Evolutionary conservation across 352 stramenopile species (phyloP), one percentile per base, ranked within the genome.

Genomic region (Globisporangium camurandrum): DNA sequence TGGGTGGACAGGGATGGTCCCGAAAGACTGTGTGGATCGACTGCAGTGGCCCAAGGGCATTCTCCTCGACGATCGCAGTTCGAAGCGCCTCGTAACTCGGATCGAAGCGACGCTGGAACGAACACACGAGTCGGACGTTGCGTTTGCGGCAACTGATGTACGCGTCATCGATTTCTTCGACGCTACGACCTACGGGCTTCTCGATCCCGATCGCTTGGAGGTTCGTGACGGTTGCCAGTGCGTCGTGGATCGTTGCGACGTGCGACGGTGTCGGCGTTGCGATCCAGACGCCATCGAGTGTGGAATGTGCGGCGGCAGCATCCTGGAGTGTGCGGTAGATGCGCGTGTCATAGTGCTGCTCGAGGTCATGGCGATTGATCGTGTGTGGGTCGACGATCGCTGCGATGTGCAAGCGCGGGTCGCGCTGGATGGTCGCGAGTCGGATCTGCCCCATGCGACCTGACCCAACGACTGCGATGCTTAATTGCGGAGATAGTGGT

Each of bases 91-190:
- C 50, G 59, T 97, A 97, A 34, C 80, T 94, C n/a, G 71, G 69
- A 51, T 97, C 90, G 47, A 96, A 97, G 22, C 90, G 73, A 17
- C 90, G 72, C 64, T 97, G 88, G 64, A 96, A 97, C 19, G 84
- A 93, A 54, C 88, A 97, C 51, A 89, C 84, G 44, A 97, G 63
- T 41, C 81, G 69, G 19, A 92, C 73, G 33, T 62, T 54, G 24
- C 61, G 64, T 22, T 66, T 46, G 23, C 71, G 51, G 39, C 80
- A 91, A 1, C 64, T 45, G 31, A 63, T 46, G 52, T 91, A 91
- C 1, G 66, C 71, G 2, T 54, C 53, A 48, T 91, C 79, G 44
- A 87, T 84, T 30, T 91, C 75, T 7, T 54, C 39, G 0, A 91
- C 57, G 28, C 68, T 61, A 1, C 57, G 66, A 8, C 70, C 75